phyloP scores from a whole-genome alignment of 345 rosid species.

The Acer campestre region DNA sequence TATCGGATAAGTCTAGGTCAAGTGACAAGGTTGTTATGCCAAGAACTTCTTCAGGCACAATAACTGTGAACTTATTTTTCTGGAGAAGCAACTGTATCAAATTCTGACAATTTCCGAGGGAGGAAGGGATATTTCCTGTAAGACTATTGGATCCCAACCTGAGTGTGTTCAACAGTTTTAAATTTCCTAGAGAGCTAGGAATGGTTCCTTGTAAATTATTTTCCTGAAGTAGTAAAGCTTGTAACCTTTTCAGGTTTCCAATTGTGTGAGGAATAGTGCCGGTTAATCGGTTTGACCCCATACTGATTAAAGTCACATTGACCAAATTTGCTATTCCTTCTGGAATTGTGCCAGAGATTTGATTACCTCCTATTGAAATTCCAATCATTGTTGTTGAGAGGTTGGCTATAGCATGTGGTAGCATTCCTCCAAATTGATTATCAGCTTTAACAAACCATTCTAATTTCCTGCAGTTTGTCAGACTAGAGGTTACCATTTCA shows the following conservation, averaged over 20 bases:
- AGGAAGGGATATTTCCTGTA: constrained; percentile 17
- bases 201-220: constrained; percentile 5
- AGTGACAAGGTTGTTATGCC: neutral
- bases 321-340: no score
- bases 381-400: neutral
- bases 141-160: constrained; percentile 1
- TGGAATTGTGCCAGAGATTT: no score
- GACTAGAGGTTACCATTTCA: neutral
- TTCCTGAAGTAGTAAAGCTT: neutral
- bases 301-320: no score
- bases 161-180: neutral
- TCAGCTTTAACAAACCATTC: neutral
- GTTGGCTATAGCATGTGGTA: constrained; percentile 12
- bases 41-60: constrained; percentile 6
- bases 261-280: constrained; percentile 12
- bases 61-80: constrained; percentile 16
- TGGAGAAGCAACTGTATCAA: neutral
- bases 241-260: constrained; percentile 15
- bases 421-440: neutral
- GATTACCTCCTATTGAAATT: neutral
- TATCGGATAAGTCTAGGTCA: neutral
- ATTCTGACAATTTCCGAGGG: constrained; percentile 4
- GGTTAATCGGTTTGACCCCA: neutral
- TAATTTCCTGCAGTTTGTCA: constrained; percentile 7
- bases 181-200: no score